Evolutionary conservation across 164 flowering plant genomes (phyloP), one percentile per base, ranked within the genome.

Genomic region (Magnolia officinalis): DNA sequence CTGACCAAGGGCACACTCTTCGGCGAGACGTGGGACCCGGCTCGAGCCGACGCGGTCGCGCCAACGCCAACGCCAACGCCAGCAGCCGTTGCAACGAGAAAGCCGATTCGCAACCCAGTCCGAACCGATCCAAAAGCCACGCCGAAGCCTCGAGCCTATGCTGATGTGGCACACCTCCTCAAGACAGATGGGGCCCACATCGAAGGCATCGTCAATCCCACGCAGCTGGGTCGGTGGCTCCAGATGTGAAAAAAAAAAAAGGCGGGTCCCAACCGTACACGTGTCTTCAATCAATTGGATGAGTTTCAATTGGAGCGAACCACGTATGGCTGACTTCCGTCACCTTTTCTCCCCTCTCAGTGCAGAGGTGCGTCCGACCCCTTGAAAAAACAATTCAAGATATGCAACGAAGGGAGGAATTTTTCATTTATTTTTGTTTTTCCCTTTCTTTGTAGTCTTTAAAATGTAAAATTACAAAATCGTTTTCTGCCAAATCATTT

Each of bases 201-300:
- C 0, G 87, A 88, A 0, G 94, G 93, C 5, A 77, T 93, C 50
- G 90, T 95, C 21, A 93, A 95, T 82, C 98, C 98, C 11, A 85
- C 93, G 20, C 92, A 95, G 75, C 89, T 95, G 16, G 90, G 88
- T 16, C 80, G 86, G 76, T 91, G 94, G 93, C 83, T 91, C 71
- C 85, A 89, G 79, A 85, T 85, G 93, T 89, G 82, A 83, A 37
- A 37, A 4, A 37, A 31, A 31, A 37, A 37, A 37, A 4, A 37
- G 6, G 45, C 45, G 45, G 45, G 45, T 37, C 45, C 45, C 45
- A 37, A 37, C 45, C 6, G 4, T 37, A 37, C 45, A 37, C 45
- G 45, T 37, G 45, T 37, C 45, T 37, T 37, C 45, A 3, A 37
- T 37, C 45, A 37, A 37, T 37, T 37, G 61, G 61, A 16, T 55